phyloP scores from a whole-genome alignment of 108 stramenopile genomes.

The Mediolabrus comicus region DNA sequence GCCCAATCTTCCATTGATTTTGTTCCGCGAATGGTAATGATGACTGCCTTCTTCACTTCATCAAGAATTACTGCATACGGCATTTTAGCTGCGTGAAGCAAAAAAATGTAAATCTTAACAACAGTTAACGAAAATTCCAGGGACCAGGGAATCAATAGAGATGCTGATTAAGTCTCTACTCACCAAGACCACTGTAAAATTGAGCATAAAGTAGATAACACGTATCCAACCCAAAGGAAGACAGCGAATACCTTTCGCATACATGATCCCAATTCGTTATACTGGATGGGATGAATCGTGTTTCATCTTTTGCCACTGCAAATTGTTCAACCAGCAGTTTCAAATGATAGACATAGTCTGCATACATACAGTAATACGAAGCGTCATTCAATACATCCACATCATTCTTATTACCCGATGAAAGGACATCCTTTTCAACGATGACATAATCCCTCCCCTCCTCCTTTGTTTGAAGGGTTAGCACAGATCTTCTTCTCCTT shows the following conservation, averaged over 20 bases:
- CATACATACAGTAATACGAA: slow-evolving; percentile 31
- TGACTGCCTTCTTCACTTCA: slow-evolving; percentile 26
- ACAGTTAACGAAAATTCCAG: no score
- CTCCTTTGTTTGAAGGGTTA: slow-evolving; percentile 15
- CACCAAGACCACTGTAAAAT: slow-evolving; percentile 31
- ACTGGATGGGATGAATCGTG: slow-evolving; percentile 10
- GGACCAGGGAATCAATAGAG: no score
- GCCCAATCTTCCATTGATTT: slow-evolving; percentile 54
- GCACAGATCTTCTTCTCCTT: slow-evolving; percentile 11
- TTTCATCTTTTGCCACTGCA: slow-evolving; percentile 15
- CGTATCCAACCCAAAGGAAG: slow-evolving; percentile 16
- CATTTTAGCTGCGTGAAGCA: slow-evolving; percentile 7
- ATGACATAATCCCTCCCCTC: slow-evolving; percentile 20
- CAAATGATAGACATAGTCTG: slow-evolving; percentile 23
- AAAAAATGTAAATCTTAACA: no score
- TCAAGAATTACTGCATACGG: slow-evolving; percentile 43
- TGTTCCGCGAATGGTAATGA: slow-evolving; percentile 40
- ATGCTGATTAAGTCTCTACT: no score
- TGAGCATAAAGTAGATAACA: slow-evolving; percentile 25
- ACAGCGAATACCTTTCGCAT: slow-evolving; percentile 5
- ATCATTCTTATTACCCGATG: slow-evolving; percentile 13
- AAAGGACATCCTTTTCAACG: slow-evolving; percentile 26
- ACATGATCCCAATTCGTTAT: background rate
- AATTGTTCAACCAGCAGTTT: slow-evolving; percentile 18
- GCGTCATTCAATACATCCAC: slow-evolving; percentile 14